These are phyloP conservation scores for Perkinsus chesapeaki DNA, from an alignment of 169 alveolate species.

Conservation along the genomic window DNA sequence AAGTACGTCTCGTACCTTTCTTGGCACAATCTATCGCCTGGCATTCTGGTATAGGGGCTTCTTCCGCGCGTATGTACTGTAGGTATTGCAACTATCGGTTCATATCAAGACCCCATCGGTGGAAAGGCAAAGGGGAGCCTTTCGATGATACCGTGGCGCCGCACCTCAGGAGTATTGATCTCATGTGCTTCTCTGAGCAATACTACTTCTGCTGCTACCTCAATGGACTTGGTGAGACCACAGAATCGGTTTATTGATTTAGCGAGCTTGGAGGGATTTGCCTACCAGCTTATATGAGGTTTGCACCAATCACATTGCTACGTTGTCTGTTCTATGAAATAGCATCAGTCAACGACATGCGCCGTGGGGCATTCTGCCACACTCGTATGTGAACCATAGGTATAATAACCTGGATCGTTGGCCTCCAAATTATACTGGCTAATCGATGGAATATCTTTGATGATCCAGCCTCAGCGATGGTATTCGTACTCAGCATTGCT, in stretches of 20 bases:
- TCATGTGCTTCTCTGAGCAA: constrained; percentile 13
- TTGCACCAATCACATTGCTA: too few relatives aligned
- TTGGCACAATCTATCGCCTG: too few relatives aligned
- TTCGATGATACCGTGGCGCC: constrained; percentile 12
- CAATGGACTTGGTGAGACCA: not conserved
- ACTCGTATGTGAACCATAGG: not conserved
- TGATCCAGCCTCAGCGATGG: constrained; percentile 27
- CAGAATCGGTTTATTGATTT: too few relatives aligned
- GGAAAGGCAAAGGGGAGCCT: constrained; percentile 11
- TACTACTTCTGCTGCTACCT: constrained; percentile 9
- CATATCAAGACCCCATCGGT: not conserved
- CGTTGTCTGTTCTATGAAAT: too few relatives aligned
- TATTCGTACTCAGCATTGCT: constrained; percentile 15
- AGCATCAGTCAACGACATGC: too few relatives aligned
- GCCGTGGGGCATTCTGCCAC: too few relatives aligned
- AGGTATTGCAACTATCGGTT: not conserved
- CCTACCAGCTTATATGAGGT: too few relatives aligned
- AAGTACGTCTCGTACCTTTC: not conserved
- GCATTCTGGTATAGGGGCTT: too few relatives aligned
- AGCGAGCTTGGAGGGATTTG: too few relatives aligned
- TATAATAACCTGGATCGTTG: not conserved
- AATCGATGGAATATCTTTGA: constrained; percentile 23
- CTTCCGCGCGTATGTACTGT: too few relatives aligned
- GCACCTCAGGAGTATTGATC: not conserved
- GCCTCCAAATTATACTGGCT: not conserved